Percentiles rank a stretch among this genome's conserved stretches.
These are phyloP conservation scores for Paraurostyla sp. DNA, from an alignment of 73 alveolate species.

Conservation along the genomic window DNA sequence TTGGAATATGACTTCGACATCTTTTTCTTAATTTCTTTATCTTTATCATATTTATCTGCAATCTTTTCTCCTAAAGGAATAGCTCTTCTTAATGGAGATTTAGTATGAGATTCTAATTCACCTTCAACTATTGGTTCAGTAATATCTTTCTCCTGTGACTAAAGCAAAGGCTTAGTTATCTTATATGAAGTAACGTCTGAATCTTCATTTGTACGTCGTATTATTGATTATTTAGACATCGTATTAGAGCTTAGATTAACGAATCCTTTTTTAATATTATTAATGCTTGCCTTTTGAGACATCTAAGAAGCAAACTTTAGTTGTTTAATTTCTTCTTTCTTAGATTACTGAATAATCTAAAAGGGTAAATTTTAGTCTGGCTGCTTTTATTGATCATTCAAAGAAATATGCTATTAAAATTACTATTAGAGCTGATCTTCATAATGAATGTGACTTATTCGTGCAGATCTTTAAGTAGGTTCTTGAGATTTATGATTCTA, in stretches of 20 bases:
- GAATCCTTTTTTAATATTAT: too few species aligned
- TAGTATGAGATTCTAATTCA: too few species aligned
- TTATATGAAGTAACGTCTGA: neutral
- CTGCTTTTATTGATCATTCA: too few species aligned
- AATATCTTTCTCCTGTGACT: too few species aligned
- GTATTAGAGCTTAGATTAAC: too few species aligned
- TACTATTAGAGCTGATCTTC: neutral
- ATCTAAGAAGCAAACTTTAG: too few species aligned
- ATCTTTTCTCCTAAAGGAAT: neutral
- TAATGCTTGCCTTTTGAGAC: too few species aligned
- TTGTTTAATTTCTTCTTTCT: too few species aligned
- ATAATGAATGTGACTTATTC: neutral
- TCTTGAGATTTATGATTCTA: neutral
- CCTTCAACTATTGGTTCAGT: too few species aligned
- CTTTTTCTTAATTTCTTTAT: neutral
- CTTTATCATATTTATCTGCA: neutral
- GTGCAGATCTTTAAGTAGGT: neutral
- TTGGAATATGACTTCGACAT: neutral
- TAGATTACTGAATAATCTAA: too few species aligned
- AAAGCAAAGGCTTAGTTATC: neutral
- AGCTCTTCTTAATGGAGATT: neutral
- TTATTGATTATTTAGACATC: neutral
- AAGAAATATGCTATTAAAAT: neutral
- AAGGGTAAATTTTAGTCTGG: too few species aligned
- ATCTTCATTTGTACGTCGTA: neutral